Evolutionary conservation across 2,329 filamentous ascomycete genomes (phyloP), one percentile per base, ranked within the genome.

Genomic region (Clonostachys sp.): DNA sequence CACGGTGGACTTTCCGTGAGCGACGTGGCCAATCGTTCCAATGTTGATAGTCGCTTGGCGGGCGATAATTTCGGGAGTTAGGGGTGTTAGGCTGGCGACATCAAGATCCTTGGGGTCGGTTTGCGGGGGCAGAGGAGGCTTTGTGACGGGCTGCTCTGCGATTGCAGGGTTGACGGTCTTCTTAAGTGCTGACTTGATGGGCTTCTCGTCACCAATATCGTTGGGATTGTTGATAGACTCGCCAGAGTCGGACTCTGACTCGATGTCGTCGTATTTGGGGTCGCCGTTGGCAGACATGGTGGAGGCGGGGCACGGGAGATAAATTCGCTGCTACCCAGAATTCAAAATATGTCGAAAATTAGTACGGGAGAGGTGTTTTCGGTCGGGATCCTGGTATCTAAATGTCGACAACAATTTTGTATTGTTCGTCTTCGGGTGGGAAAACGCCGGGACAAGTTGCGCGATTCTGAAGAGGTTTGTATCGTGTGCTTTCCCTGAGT

Each of bases 41-140:
- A 97, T 96, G 74, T 97, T 97, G 78, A 97, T 96, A 48, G 94
- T 99, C 48, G 94, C 94, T 80, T 99, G 94, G 62, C 94, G 83
- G 52, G 91, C 90, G 64, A 99, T 99, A 65, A 99, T 97, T 68
- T 97, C 92, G 56, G 91, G 91, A 14, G 92, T 95, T 59, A 96
- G 77, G 49, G 94, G 92, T 56, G 80, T 89, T 59, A 99, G 77
- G 46, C 73, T 82, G 56, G 82, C 80, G 61, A 96, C 80, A 63
- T 97, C 89, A 62, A 99, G 81, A 59, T 91, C 86, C 67, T 87
- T 84, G 61, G 94, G 90, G 58, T 99, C 89, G 56, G 94, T 95
- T 76, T 99, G 94, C 58, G 91, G 89, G 60, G 94, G 94, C 49
- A 81, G 72, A 52, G 63, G 61, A 46, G 77, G 76, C 55, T 69